A percentile compares a stretch with the other conserved stretches of the same genome.
Conservation (phyloP, 2,329 filamentous ascomycete genomes). For the Chrysoporthe austroafricana region DNA sequence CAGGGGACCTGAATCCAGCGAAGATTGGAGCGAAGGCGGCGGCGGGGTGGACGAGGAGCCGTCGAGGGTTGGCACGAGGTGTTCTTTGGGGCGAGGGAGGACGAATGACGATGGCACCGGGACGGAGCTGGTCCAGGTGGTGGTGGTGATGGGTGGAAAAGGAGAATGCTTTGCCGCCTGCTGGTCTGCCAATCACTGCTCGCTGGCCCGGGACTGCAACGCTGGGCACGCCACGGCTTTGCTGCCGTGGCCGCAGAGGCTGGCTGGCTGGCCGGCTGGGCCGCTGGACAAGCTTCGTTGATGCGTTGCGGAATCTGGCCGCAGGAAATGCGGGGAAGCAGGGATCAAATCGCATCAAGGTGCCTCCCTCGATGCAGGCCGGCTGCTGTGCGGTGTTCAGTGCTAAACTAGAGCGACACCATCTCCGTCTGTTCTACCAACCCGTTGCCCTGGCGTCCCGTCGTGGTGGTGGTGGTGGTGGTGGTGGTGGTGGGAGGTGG, state of each 20-base stretch:
- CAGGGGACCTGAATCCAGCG: conserved; percentile 22
- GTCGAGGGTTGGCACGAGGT: background rate
- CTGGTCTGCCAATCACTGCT: conserved; percentile 4
- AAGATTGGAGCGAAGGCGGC: conserved; percentile 21
- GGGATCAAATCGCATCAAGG: conserved; percentile 15
- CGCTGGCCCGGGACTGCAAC: background rate
- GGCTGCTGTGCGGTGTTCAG: background rate
- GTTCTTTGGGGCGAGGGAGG: background rate
- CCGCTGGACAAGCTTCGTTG: background rate
- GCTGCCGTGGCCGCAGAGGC: conserved; percentile 1
- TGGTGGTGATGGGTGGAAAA: background rate
- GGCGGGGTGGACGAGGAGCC: conserved; percentile 8
- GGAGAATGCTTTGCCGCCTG: background rate
- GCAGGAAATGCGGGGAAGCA: conserved; percentile 29
- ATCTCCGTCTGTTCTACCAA: conserved; percentile 1
- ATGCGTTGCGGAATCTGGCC: conserved; percentile 21
- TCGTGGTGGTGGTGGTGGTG: background rate
- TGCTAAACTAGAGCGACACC: background rate
- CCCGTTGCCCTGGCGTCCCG: background rate
- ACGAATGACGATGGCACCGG: background rate
- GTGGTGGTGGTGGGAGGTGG: background rate
- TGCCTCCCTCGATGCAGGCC: too few species aligned
- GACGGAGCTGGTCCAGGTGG: background rate
- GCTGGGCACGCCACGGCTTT: background rate
- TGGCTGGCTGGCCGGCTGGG: background rate